phyloP scores from a whole-genome alignment of 2,329 filamentous ascomycete species.

The Curvularia sp. region DNA sequence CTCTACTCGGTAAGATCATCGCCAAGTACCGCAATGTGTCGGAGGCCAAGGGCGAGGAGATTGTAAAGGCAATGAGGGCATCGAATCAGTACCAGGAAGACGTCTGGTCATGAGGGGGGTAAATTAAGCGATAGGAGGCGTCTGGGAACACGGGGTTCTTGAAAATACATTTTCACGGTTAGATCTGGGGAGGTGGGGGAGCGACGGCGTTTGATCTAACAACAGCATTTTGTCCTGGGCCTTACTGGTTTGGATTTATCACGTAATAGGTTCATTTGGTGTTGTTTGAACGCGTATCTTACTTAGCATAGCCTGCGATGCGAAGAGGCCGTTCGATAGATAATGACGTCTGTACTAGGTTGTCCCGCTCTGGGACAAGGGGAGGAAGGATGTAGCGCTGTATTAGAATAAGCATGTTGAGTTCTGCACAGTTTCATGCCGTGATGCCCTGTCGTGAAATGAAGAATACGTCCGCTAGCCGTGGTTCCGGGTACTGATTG shows the following conservation, averaged over 20 bases:
- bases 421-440: slow-evolving; percentile 17
- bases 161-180: slow-evolving; percentile 38
- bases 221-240: slow-evolving; percentile 5
- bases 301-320: slow-evolving; percentile 3
- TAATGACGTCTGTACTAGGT: not conserved
- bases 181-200: slow-evolving; percentile 35
- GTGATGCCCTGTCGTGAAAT: slow-evolving; percentile 20
- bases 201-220: slow-evolving; percentile 29
- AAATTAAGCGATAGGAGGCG: not conserved
- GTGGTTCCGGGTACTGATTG: slow-evolving; percentile 20
- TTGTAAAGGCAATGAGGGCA: slow-evolving; percentile 95
- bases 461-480: slow-evolving; percentile 13
- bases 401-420: slow-evolving; percentile 10
- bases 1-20: slow-evolving; percentile 85
- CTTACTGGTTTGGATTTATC: slow-evolving; percentile 2
- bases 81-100: slow-evolving; percentile 95
- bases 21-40: slow-evolving; percentile 81
- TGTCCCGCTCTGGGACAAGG: slow-evolving; percentile 13
- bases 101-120: slow-evolving; percentile 64
- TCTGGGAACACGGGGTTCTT: slow-evolving; percentile 12
- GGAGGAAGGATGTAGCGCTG: not conserved
- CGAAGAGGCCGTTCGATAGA: slow-evolving; percentile 8
- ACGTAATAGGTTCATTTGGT: slow-evolving; percentile 8
- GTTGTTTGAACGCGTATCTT: slow-evolving; percentile 3
- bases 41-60: slow-evolving; percentile 88